Conservation (phyloP, 768 basidiomycete genomes). For the Suillus paluster region DNA sequence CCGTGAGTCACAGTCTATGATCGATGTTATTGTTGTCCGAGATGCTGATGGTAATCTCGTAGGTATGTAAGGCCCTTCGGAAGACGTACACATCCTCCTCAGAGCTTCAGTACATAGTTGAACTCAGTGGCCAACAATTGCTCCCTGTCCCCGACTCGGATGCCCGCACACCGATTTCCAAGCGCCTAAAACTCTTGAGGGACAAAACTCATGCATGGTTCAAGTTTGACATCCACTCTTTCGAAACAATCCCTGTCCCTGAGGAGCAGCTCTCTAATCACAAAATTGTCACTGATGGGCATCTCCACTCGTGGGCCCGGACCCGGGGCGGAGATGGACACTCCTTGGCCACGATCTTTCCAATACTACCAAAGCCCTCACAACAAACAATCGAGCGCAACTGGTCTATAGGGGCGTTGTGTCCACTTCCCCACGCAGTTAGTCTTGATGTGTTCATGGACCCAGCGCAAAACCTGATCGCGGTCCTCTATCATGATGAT, state of each 20-base stretch:
- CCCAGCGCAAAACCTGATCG: background rate
- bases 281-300: background rate
- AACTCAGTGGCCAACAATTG: background rate
- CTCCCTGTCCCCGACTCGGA: background rate
- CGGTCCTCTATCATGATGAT: background rate
- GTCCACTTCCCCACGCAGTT: background rate
- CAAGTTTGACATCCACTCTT: background rate
- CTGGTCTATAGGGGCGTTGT: background rate
- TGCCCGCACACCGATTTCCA: background rate
- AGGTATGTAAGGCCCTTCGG: background rate
- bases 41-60: background rate
- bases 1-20: background rate
- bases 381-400: background rate
- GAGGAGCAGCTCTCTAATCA: background rate
- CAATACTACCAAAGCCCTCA: background rate
- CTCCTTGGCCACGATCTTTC: background rate
- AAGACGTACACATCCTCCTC: background rate
- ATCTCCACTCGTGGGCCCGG: background rate
- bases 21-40: background rate
- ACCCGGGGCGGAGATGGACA: no score
- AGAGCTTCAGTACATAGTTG: slow-evolving; percentile 1
- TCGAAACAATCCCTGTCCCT: background rate
- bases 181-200: background rate
- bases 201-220: background rate
- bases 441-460: background rate